These are phyloP conservation scores for Meyerozyma athensensis DNA, from an alignment of 1,139 yeast genomes.

Conservation along the genomic window DNA sequence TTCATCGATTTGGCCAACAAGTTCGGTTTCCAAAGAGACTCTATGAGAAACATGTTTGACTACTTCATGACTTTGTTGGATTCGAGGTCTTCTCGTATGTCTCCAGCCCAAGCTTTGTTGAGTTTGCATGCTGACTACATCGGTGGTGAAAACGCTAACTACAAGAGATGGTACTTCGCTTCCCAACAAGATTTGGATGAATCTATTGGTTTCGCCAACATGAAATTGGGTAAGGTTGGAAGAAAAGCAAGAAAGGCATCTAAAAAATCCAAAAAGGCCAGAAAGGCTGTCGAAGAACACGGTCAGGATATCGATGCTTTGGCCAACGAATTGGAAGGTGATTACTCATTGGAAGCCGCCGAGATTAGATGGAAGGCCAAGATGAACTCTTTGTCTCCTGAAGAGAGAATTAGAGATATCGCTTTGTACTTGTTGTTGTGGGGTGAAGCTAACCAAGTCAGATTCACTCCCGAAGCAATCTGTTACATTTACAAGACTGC, in stretches of 20 bases:
- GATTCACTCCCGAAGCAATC: constrained; percentile 89
- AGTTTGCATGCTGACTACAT: constrained; percentile 93
- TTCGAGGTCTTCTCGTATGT: constrained; percentile 94
- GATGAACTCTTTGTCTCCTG: constrained; percentile 44
- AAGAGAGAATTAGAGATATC: constrained; percentile 84
- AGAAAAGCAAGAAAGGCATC: constrained; percentile 48
- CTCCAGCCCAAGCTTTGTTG: constrained; percentile 90
- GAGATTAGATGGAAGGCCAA: constrained; percentile 49
- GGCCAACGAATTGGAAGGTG: constrained; percentile 81
- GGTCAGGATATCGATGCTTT: constrained; percentile 49
- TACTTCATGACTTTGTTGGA: constrained; percentile 91
- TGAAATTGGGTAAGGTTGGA: constrained; percentile 71
- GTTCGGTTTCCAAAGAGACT: constrained; percentile 97
- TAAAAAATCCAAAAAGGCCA: constrained; percentile 60
- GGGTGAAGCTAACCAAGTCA: constrained; percentile 98
- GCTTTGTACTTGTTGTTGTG: constrained; percentile 87
- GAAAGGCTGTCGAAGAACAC: constrained; percentile 49
- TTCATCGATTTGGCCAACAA: constrained; percentile 85
- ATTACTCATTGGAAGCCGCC: constrained; percentile 56
- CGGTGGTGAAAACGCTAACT: constrained; percentile 28
- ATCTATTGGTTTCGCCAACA: constrained; percentile 42
- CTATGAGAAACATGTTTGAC: constrained; percentile 96
- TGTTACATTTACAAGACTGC: constrained; percentile 95
- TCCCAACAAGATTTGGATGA: constrained; percentile 29
- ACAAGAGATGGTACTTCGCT: constrained; percentile 26